Base-by-base conservation (phyloP, 371 early-diverging fungal species). In the Lichtheimia corymbifera region DNA sequence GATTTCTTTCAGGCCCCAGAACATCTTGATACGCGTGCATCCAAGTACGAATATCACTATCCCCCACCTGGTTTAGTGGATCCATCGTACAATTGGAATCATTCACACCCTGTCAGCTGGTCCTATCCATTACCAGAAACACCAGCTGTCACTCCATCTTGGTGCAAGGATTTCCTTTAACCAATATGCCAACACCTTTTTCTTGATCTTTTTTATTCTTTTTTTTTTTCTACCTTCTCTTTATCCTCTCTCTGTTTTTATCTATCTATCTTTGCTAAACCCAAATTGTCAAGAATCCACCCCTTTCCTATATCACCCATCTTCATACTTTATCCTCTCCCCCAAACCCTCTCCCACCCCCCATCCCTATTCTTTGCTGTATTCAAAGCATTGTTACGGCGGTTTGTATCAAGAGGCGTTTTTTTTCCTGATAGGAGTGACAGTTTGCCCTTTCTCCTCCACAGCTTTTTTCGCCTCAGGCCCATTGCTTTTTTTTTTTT, bases 91-190 rank as follows among this genome's bases (percentile, higher is more conserved):
- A 15, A 18, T 17, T 43, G 43, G 41, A 55, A 41, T 18, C n/a
- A 22, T 13, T 13, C 18, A n/a, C 56, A 42, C 24, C 59, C 22
- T 27, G 50, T 25, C 17, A 59, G 25, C 24, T 44, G 50, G 40
- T 40, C 28, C 3, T 44, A 59, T 59, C 22, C 47, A 47, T 18
- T 22, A n/a, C 50, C 59, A 15, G 28, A 50, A 24, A 49, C 28
- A 5, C 59, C 27, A 17, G 24, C 27, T 22, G 17, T 55, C 14
- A 55, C 56, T 18, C 54, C 54, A 4, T 35, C 35, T 18, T 53
- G 54, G 54, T 53, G 54, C 14, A 25, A 27, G 18, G 54, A 53
- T 24, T 53, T 53, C 35, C 35, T 53, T 53, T 53, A 55, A 55
- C 44, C 14, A n/a, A n/a, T 13, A 35, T 14, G 14, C 4, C 40